Base-by-base conservation (phyloP, 306 rosid species). In the Notholithocarpus densiflorus region DNA sequence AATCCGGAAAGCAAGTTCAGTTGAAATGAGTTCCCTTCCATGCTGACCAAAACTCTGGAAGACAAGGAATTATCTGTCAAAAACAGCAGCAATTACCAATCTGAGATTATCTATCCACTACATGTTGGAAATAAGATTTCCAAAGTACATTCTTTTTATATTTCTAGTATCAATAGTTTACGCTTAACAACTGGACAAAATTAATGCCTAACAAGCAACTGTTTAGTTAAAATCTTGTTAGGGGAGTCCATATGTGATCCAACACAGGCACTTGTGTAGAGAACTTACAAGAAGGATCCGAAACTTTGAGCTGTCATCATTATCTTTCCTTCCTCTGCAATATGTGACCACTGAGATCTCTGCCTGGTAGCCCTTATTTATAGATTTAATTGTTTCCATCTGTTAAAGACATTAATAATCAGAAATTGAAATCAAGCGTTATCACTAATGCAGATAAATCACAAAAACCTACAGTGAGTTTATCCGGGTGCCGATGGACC, bases 41-140 rank as follows among this genome's bases (percentile, higher is more conserved):
- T 93, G 99, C 98, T 96, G 99, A 82, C 99, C 99, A 86, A 96
- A 96, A 96, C 99, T 96, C 99, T 96, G 99, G 98, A 93, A 96
- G 93, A 96, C 98, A 96, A 96, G 96, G 97, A 96, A 96, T 91
- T 93, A 91, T 96, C 99, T 96, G 99, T 96, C 99, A 95, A 91
- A 91, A 91, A 96, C 85, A 91, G 85, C 92, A 93, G 91, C 84
- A 87, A 90, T 91, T 89, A 88, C 92, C 89, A 90, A 88, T 86
- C 90, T 89, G 96, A 89, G 98, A 92, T 75, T 78, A 82, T 77
- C 89, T 87, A 86, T 76, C 80, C 87, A 72, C 91, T 90, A 84
- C 87, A 79, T 72, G 73, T 71, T 84, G 77, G 61, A 79, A 29
- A 70, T 81, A 56, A 56, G 53, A 19, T 62, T 76, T 75, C 75